phyloP scores from a whole-genome alignment of 1,284 basidiomycete species.

The Ceratobasidium sp. region DNA sequence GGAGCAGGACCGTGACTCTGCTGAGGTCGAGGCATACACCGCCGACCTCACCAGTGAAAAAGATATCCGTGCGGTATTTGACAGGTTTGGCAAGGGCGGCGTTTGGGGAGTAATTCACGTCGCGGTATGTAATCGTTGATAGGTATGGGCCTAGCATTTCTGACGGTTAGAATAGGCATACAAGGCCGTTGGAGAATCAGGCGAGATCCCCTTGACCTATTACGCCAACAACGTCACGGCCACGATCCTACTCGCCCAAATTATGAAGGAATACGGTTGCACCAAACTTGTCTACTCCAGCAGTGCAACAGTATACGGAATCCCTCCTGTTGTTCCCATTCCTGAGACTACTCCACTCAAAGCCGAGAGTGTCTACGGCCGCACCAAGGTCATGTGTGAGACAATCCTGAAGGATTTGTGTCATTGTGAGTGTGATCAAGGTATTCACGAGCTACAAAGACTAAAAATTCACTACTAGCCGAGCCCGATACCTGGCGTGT shows the following conservation, averaged over 20 bases:
- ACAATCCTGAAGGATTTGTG: slow-evolving; percentile 90
- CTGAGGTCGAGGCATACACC: slow-evolving; percentile 70
- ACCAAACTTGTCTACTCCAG: slow-evolving; percentile 94
- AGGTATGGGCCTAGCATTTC: not conserved
- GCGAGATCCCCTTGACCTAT: slow-evolving; percentile 90
- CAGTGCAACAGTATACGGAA: slow-evolving; percentile 99
- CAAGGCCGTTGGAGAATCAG: slow-evolving; percentile 98
- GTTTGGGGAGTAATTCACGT: slow-evolving; percentile 98
- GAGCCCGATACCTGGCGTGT: slow-evolving; percentile 77
- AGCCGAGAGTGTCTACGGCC: slow-evolving; percentile 93
- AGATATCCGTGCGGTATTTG: slow-evolving; percentile 78
- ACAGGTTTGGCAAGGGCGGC: slow-evolving; percentile 85
- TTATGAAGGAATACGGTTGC: slow-evolving; percentile 86
- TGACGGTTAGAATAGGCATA: slow-evolving; percentile 66
- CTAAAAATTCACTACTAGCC: slow-evolving; percentile 53
- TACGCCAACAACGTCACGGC: slow-evolving; percentile 91
- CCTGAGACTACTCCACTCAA: slow-evolving; percentile 89
- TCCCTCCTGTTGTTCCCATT: slow-evolving; percentile 90
- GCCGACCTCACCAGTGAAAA: slow-evolving; percentile 78
- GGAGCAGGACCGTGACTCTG: slow-evolving; percentile 66
- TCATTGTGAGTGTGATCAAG: slow-evolving; percentile 59
- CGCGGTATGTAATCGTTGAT: slow-evolving; percentile 64
- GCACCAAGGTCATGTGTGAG: slow-evolving; percentile 95
- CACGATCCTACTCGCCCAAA: slow-evolving; percentile 80
- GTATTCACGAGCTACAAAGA: slow-evolving; percentile 16